These are phyloP conservation scores for Neopestalotiopsis sp. DNA, from an alignment of 2,329 filamentous ascomycete genomes.

Conservation along the genomic window DNA sequence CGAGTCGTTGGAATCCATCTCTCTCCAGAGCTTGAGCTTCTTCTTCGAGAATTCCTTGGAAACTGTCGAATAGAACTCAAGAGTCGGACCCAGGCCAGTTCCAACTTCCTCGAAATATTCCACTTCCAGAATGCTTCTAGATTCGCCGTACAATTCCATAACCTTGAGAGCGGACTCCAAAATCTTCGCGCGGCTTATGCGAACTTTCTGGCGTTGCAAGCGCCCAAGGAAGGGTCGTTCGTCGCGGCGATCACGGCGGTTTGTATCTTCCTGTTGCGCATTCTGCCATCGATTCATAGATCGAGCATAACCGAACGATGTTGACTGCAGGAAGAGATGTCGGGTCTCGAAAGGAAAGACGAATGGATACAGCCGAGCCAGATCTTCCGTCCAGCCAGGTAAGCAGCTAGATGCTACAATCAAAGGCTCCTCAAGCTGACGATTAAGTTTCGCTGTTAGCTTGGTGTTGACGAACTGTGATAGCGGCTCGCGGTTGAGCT, in stretches of 20 bases:
- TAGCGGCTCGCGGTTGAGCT: slow-evolving; percentile 79
- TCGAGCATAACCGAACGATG: slow-evolving; percentile 95
- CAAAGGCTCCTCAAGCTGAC: slow-evolving; percentile 93
- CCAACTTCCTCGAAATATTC: slow-evolving; percentile 99
- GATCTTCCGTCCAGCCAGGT: slow-evolving; percentile 93
- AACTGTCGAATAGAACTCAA: slow-evolving; percentile 97
- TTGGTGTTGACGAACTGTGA: slow-evolving; percentile 99
- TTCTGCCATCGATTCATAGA: slow-evolving; percentile 99
- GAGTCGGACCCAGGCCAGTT: slow-evolving; percentile 90
- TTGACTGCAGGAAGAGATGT: slow-evolving; percentile 95
- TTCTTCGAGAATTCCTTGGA: slow-evolving; percentile 98
- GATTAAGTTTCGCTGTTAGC: slow-evolving; percentile 94
- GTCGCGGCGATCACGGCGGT: slow-evolving; percentile 81
- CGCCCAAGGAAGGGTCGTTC: slow-evolving; percentile 90
- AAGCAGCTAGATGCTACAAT: slow-evolving; percentile 97
- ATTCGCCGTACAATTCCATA: slow-evolving; percentile 98
- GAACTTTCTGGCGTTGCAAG: slow-evolving; percentile 95
- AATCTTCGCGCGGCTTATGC: slow-evolving; percentile 92
- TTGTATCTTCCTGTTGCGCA: slow-evolving; percentile 80
- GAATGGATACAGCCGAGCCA: slow-evolving; percentile 93
- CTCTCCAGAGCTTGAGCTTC: slow-evolving; percentile 95
- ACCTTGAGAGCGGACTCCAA: slow-evolving; percentile 97
- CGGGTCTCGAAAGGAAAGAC: slow-evolving; percentile 97
- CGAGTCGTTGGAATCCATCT: slow-evolving; percentile 75
- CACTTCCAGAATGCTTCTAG: slow-evolving; percentile 92